Percentiles rank a stretch among this genome's conserved stretches.
phyloP scores from a whole-genome alignment of 169 alveolate genomes.

The Miamiensis avidus region DNA sequence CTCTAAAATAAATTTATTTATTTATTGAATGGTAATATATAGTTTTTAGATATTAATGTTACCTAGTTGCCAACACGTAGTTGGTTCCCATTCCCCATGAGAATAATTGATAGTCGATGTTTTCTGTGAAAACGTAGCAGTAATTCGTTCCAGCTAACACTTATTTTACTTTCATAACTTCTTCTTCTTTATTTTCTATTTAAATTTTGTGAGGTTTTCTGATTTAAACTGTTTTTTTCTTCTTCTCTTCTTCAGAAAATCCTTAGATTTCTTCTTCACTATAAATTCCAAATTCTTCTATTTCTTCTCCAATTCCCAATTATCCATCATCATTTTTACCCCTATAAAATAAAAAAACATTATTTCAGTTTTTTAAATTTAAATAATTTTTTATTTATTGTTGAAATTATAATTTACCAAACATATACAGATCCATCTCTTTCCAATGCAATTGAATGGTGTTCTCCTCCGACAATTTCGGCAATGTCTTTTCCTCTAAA shows the following conservation, averaged over 20 bases:
- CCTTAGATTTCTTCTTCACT: slow-evolving; percentile 11
- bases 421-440: slow-evolving; percentile 33
- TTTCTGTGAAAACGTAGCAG: background rate
- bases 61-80: background rate
- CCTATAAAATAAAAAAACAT: background rate
- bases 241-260: slow-evolving; percentile 5
- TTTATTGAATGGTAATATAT: too few species aligned
- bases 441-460: slow-evolving; percentile 40
- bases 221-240: background rate
- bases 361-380: too few species aligned
- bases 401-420: background rate
- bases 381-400: too few species aligned
- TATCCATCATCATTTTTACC: slow-evolving; percentile 51
- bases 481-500: slow-evolving; percentile 14
- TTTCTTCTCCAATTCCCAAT: slow-evolving; percentile 37
- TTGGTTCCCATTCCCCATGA: background rate
- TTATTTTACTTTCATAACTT: background rate
- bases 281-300: background rate
- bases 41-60: too few species aligned
- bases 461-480: slow-evolving; percentile 40
- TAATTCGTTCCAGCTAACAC: background rate
- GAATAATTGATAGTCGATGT: background rate
- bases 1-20: background rate
- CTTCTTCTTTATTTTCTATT: slow-evolving; percentile 5
- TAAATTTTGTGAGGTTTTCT: background rate